Evolutionary conservation across 2,329 filamentous ascomycete genomes (phyloP), one percentile per base, ranked within the genome.

Genomic region (Fusarium heterosporum): DNA sequence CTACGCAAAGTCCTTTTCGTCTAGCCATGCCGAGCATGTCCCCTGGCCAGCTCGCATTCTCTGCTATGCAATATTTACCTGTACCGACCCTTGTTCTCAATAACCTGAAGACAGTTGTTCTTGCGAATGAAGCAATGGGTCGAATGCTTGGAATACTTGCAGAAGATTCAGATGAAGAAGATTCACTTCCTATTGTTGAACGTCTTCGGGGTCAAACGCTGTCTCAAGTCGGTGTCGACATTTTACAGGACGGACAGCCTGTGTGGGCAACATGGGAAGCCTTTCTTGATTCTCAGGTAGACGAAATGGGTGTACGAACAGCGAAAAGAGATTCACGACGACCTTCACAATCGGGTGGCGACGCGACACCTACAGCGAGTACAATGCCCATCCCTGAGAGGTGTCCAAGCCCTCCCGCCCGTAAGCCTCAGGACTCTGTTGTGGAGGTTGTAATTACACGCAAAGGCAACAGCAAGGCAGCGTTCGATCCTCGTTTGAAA

Each of bases 61-160:
- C 88, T 1, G 88, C 90, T 7, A 80, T 94, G 77, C 90, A 92
- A 72, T 93, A 91, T 73, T 81, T 94, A 7, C 92, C 91, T 0
- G 87, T 92, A 45, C 91, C 91, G 0, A 76, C 92, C 6, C 76
- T 93, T 34, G 87, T 94, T 2, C 79, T 94, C 34, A 89, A 89
- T 49, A 86, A 83, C 34, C 72, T 86, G 29, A 93, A 93, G 77
- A 91, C 89, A 0, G 85, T 93, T 4, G 83, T 91, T 2, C 77
- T 93, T 39, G 91, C 90, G 30, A 94, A 94, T 70, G 89, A 93
- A 69, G 89, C 91, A 19, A 90, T 93, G 86, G 90, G 88, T 2
- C 84, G 87, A 54, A 78, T 94, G 71, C 78, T 94, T 22, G 89
- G 87, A 6, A 81, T 91, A 47, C 81, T 87, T 26, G 66, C 73